A percentile compares a stretch with the other conserved stretches of the same genome.
Conservation (phyloP, 2,329 filamentous ascomycete species). For the Cladophialophora bantiana region DNA sequence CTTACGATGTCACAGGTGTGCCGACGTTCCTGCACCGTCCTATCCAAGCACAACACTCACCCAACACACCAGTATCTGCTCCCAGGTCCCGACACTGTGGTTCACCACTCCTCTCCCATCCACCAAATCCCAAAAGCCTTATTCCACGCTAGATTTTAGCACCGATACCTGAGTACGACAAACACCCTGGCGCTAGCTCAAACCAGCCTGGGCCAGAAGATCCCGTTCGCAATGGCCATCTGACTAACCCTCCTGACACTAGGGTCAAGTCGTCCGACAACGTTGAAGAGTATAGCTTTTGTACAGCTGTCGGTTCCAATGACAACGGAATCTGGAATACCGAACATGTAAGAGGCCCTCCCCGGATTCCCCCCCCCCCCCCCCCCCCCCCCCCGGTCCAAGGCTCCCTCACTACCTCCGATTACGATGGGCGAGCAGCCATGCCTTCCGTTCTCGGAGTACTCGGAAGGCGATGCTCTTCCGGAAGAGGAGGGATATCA, state of each 20-base stretch:
- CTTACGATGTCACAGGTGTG: constrained; percentile 11
- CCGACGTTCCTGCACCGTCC: constrained; percentile 5
- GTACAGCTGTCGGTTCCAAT: neutral
- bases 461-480: neutral
- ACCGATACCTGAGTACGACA: constrained; percentile 7
- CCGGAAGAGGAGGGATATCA: neutral
- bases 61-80: constrained; percentile 5
- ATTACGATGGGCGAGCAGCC: neutral
- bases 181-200: neutral
- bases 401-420: neutral
- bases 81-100: constrained; percentile 12
- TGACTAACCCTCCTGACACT: neutral
- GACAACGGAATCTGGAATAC: neutral
- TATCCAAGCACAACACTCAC: constrained; percentile 17
- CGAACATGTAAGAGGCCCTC: neutral
- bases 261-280: neutral
- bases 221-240: neutral
- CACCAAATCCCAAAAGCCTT: constrained; percentile 6
- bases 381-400: neutral
- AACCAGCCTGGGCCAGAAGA: neutral
- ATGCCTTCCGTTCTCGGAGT: neutral
- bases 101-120: constrained; percentile 11
- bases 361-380: neutral
- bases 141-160: constrained; percentile 17
- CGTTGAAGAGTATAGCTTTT: neutral